A percentile compares a stretch with the other conserved stretches of the same genome.
Conservation (phyloP, 2,329 filamentous ascomycete species). For the Aspergillus ochraceus region DNA sequence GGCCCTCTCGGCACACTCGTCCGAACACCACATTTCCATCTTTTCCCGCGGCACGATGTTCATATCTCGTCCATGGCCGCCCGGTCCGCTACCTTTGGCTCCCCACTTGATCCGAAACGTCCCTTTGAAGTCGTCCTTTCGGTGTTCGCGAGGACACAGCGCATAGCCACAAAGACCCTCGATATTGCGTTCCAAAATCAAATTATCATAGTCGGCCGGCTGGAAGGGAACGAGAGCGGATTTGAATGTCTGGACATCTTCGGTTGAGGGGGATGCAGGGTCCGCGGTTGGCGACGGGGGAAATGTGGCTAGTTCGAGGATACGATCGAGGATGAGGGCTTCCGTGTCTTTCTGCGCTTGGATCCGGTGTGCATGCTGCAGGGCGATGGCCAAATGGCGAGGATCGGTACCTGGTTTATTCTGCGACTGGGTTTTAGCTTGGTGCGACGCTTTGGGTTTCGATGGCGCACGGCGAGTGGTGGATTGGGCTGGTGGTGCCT, state of each 20-base stretch:
- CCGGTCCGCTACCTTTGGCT: conserved; percentile 48
- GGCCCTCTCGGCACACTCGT: conserved; percentile 73
- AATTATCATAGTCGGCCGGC: conserved; percentile 82
- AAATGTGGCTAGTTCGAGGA: conserved; percentile 69
- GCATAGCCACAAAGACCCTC: conserved; percentile 80
- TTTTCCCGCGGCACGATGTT: conserved; percentile 70
- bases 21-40: conserved; percentile 83
- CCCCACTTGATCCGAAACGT: conserved; percentile 68
- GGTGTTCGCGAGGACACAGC: conserved; percentile 69
- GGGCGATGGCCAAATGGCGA: conserved; percentile 61
- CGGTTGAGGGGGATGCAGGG: conserved; percentile 53
- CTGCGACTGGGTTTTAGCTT: conserved; percentile 27
- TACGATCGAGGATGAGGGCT: conserved; percentile 67
- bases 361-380: conserved; percentile 79
- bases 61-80: conserved; percentile 53
- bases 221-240: conserved; percentile 71
- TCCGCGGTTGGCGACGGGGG: conserved; percentile 55
- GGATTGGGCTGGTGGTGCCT: conserved; percentile 39
- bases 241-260: conserved; percentile 67
- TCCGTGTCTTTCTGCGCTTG: conserved; percentile 81
- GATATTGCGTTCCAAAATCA: conserved; percentile 86
- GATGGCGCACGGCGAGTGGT: conserved; percentile 16
- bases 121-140: conserved; percentile 56
- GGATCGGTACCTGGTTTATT: conserved; percentile 45
- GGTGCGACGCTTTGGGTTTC: conserved; percentile 27